Evolutionary conservation across 768 basidiomycete genomes (phyloP), one percentile per base, ranked within the genome.

Genomic region (Naematelia aurantialba): DNA sequence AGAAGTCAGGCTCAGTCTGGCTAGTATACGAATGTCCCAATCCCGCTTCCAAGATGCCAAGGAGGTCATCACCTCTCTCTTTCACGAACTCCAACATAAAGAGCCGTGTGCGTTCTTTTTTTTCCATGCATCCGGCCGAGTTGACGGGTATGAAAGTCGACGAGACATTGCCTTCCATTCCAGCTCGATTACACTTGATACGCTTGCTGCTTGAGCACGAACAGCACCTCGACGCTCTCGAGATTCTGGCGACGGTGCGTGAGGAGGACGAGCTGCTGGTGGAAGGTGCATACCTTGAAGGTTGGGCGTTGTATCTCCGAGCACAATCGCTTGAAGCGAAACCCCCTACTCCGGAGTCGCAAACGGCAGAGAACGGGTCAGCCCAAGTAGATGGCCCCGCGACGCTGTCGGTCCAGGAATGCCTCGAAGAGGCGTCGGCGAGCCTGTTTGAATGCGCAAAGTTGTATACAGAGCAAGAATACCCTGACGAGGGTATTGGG

Each of bases 251-350:
- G 45, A 88, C 87, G 12, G 81, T 92, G 10, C 85, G 92, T 77
- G 83, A 86, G 10, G 78, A 85, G 0, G 90, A 93, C 74, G 89
- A 91, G 64, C 83, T 89, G 70, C 87, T 89, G 54, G 86, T 91
- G 12, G 91, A 93, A 67, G 91, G 87, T 1, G 93, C 91, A 86
- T 94, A 94, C 72, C 83, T 94, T 26, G 91, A 93, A 76, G 91
- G 91, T 54, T 96, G 91, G 91, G 87, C 88, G 63, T 91, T 89
- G 81, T 90, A 85, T 79, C 79, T 93, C 49, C 66, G 73, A 21
- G 75, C 67, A 5, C 68, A 75, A 56, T 67, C 70, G 2, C 21
- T 72, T 30, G 60, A 49, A 22, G 66, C 67, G 22, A 55, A 63
- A 48, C 64, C 67, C 4, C 14, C 61, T 30, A 14, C 30, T 17